A percentile compares a stretch with the other conserved stretches of the same genome.
Conservation (phyloP, 1,284 basidiomycete genomes). For the Leccinum pallidistipes region DNA sequence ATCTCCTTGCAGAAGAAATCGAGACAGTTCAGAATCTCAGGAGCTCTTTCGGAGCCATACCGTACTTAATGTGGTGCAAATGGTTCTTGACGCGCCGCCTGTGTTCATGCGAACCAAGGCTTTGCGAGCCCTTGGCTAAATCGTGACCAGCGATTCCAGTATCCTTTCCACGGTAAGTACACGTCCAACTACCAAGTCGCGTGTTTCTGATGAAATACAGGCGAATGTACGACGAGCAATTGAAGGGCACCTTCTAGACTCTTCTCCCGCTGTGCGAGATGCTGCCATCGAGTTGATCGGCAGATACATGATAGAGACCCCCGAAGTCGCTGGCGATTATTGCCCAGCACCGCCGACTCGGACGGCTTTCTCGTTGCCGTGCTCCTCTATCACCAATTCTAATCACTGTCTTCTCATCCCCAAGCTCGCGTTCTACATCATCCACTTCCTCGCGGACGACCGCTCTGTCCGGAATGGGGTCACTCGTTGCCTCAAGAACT, state of each 20-base stretch:
- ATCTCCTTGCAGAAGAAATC: slow-evolving; percentile 72
- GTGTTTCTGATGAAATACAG: slow-evolving; percentile 38
- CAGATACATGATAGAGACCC: slow-evolving; percentile 89
- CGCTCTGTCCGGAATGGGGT: slow-evolving; percentile 14
- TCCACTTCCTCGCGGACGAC: slow-evolving; percentile 29
- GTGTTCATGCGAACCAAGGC: slow-evolving; percentile 93
- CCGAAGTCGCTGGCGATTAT: slow-evolving; percentile 82
- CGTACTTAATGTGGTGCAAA: slow-evolving; percentile 64
- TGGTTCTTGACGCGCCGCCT: slow-evolving; percentile 74
- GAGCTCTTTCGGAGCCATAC: slow-evolving; percentile 77
- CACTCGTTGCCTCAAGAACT: slow-evolving; percentile 22
- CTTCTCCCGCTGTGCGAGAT: slow-evolving; percentile 93
- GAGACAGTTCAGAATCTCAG: slow-evolving; percentile 72
- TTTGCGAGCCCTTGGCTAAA: slow-evolving; percentile 79
- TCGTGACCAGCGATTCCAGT: slow-evolving; percentile 84
- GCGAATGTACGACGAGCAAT: slow-evolving; percentile 78
- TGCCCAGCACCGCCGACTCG: slow-evolving; percentile 30
- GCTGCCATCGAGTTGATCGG: slow-evolving; percentile 95
- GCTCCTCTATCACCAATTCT: neutral
- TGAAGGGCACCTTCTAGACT: slow-evolving; percentile 86
- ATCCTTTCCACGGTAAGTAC: slow-evolving; percentile 71
- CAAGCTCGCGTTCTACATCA: slow-evolving; percentile 28
- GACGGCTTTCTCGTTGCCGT: neutral
- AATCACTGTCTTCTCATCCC: slow-evolving; percentile 26
- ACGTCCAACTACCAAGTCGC: neutral